Evolutionary conservation across 305 asterid genomes (phyloP), one percentile per base, ranked within the genome.

Genomic region (Withania somnifera): DNA sequence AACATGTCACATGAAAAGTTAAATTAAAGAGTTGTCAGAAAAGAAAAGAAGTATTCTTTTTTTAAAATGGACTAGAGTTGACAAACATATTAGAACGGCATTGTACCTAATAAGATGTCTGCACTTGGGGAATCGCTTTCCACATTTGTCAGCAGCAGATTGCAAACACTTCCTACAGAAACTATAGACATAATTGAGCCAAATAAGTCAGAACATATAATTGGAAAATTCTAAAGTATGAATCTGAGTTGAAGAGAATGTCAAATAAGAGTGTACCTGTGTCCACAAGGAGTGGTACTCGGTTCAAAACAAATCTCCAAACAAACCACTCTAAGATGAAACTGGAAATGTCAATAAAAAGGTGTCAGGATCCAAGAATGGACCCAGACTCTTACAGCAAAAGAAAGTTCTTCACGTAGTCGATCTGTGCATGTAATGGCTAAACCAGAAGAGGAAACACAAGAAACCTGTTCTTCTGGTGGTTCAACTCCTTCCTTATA

Each of bases 261-360:
- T 2, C 67, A 50, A n/a, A 54, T 28, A 13, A 61, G 24, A 13
- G 42, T 53, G 81, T 87, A 94, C 98, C 98, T 93, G 91, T 94
- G 99, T 57, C 99, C 99, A 88, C 99, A 96, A 85, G 95, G 87
- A 11, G 98, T 96, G 84, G 97, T 96, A 79, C 94, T 92, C 6
- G 99, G 98, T 85, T 96, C 97, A 66, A 88, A 93, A 83, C 98
- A 92, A 30, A 96, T 90, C 85, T 94, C 98, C 89, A 94, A 87
- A 84, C 98, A 96, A 38, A 66, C 22, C 53, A 38, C 77, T 28
- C 32, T 38, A 38, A 76, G 61, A 17, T 57, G 40, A 61, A 26
- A 60, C 1, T 60, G 67, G 67, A 61, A 28, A 61, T 61, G 40
- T 61, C 20, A 61, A 69, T n/a, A 50, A 42, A 40, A 69, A 42